Evolutionary conservation across 2,329 filamentous ascomycete genomes (phyloP).

Genomic region (Cercospora janseana): DNA sequence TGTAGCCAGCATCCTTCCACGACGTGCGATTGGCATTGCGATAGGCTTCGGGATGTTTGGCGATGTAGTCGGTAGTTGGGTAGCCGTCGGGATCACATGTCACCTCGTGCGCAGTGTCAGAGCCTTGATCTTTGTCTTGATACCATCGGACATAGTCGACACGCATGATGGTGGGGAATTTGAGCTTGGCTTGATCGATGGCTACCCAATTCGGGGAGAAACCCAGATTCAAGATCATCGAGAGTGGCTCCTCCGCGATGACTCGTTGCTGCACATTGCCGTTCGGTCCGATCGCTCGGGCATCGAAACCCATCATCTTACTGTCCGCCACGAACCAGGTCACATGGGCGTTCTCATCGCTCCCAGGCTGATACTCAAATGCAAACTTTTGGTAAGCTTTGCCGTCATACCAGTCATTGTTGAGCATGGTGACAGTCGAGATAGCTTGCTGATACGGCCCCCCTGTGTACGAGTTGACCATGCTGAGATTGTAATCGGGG

Average conservation of each 20-base stretch:
- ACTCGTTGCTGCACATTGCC: constrained; percentile 53
- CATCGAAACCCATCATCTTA: constrained; percentile 53
- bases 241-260: constrained; percentile 55
- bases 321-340: constrained; percentile 55
- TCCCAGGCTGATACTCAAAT: constrained; percentile 55
- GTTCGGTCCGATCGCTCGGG: constrained; percentile 53
- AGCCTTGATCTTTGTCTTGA: constrained; percentile 48
- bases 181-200: constrained; percentile 47
- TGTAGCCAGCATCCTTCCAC: constrained; percentile 40
- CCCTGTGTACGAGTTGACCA: constrained; percentile 54
- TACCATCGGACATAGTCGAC: constrained; percentile 58
- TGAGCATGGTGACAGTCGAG: constrained; percentile 54
- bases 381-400: constrained; percentile 55
- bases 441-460: constrained; percentile 58
- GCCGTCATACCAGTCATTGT: constrained; percentile 57
- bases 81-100: constrained; percentile 57
- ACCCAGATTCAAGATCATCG: constrained; percentile 54
- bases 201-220: constrained; percentile 52
- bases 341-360: constrained; percentile 46
- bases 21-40: constrained; percentile 53
- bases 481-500: constrained; percentile 49
- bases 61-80: constrained; percentile 53
- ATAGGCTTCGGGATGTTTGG: constrained; percentile 49
- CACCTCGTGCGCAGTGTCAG: constrained; percentile 41
- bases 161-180: constrained; percentile 54